Evolutionary conservation across 768 basidiomycete species (phyloP).

Genomic region (Collybiopsis confluens): DNA sequence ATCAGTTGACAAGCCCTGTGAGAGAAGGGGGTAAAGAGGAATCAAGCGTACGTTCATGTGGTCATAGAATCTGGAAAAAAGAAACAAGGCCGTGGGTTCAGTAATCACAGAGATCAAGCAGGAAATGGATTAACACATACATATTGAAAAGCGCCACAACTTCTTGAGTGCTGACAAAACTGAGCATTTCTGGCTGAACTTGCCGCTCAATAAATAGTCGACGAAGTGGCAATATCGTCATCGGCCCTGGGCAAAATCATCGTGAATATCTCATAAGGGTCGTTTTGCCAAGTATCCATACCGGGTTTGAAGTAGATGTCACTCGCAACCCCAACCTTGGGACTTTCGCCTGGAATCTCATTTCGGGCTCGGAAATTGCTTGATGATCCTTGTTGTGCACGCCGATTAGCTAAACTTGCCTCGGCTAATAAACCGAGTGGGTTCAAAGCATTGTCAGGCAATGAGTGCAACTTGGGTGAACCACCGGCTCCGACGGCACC

Average conservation of each 20-base stretch:
- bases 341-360: slow-evolving; percentile 32
- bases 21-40: slow-evolving; percentile 24
- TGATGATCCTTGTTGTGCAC: slow-evolving; percentile 45
- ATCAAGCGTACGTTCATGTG: slow-evolving; percentile 63
- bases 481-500: slow-evolving; percentile 30
- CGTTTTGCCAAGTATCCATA: slow-evolving; percentile 31
- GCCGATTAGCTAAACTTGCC: slow-evolving; percentile 74
- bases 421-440: slow-evolving; percentile 92
- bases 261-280: no score
- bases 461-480: slow-evolving; percentile 84
- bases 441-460: slow-evolving; percentile 91
- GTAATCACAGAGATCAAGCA: slow-evolving; percentile 7
- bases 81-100: slow-evolving; percentile 2
- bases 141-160: slow-evolving; percentile 90
- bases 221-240: slow-evolving; percentile 82
- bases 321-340: slow-evolving; percentile 74
- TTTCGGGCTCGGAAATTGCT: slow-evolving; percentile 36
- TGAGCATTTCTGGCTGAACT: slow-evolving; percentile 91
- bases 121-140: slow-evolving; percentile 39
- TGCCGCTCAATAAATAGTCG: slow-evolving; percentile 84
- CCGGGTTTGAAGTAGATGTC: slow-evolving; percentile 92
- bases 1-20: slow-evolving; percentile 7
- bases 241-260: slow-evolving; percentile 53
- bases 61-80: slow-evolving; percentile 65
- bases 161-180: slow-evolving; percentile 82